Evolutionary conservation across 345 rosid genomes (phyloP).

Genomic region (Eucalyptus grandis): DNA sequence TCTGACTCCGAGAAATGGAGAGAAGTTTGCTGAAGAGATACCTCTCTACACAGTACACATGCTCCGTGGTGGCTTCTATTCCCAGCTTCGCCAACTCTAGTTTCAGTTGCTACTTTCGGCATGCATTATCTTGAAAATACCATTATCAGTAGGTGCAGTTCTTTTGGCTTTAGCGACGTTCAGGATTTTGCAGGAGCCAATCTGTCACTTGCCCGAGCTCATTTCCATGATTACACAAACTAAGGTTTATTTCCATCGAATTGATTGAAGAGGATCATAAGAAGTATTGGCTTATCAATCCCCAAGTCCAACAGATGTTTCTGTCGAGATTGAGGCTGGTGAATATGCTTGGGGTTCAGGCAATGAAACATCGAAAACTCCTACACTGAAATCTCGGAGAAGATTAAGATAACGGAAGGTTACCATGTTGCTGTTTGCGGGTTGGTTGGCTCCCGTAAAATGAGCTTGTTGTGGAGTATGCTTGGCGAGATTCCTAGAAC

Average conservation of each 20-base stretch:
- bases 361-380: constrained; percentile 2
- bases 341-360: constrained; percentile 44
- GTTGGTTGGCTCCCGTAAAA: constrained; percentile 72
- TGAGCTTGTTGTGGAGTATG: constrained; percentile 58
- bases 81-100: constrained; percentile 59
- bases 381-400: constrained; percentile 8
- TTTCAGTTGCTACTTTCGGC: constrained; percentile 41
- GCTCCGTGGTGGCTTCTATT: constrained; percentile 48
- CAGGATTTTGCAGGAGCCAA: constrained; percentile 54
- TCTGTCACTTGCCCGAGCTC: constrained; percentile 55
- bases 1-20: constrained; percentile 17
- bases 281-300: constrained; percentile 3
- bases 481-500: constrained; percentile 69
- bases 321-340: constrained; percentile 24
- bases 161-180: constrained; percentile 55
- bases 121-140: constrained; percentile 26
- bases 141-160: constrained; percentile 36
- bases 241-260: constrained; percentile 40
- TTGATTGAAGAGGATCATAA: constrained; percentile 34
- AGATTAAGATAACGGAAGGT: constrained; percentile 1
- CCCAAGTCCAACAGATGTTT: constrained; percentile 1
- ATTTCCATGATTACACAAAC: constrained; percentile 45
- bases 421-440: constrained; percentile 72
- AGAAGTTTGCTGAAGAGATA: constrained; percentile 48
- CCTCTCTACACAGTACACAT: constrained; percentile 25